Evolutionary conservation across 139 green algal species (phyloP).

Genomic region (Edaphochlamys debaryana): DNA sequence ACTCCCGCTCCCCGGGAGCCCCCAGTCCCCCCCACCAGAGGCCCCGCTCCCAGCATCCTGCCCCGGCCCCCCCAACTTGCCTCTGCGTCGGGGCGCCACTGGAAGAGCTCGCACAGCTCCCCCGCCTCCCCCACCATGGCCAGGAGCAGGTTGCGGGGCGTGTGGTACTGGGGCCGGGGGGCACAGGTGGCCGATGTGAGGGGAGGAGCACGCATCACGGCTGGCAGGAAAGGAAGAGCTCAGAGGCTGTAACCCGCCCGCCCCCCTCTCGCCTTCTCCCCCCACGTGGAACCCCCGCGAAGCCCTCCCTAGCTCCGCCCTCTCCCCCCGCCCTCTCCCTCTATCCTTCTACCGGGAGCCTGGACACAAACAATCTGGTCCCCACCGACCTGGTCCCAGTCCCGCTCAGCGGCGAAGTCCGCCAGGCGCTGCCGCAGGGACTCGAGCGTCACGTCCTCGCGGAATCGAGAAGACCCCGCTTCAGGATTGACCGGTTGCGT

Average conservation of each 20-base stretch:
- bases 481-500: too few species aligned
- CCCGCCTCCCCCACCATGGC: constrained; percentile 70
- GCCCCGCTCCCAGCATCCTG: too few species aligned
- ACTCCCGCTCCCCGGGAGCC: too few species aligned
- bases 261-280: neutral
- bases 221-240: neutral
- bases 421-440: constrained; percentile 47
- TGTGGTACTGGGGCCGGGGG: constrained; percentile 72
- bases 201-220: neutral
- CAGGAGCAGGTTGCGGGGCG: constrained; percentile 83
- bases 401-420: constrained; percentile 64
- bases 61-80: too few species aligned
- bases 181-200: neutral
- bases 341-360: too few species aligned
- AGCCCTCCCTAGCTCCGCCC: too few species aligned
- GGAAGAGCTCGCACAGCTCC: constrained; percentile 60
- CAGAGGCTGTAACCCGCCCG: neutral
- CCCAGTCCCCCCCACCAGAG: too few species aligned
- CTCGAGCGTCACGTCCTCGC: constrained; percentile 48
- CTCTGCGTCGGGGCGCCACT: constrained; percentile 36
- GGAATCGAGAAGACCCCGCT: too few species aligned
- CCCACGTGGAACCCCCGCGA: neutral
- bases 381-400: constrained; percentile 70
- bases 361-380: too few species aligned
- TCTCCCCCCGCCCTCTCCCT: too few species aligned